Conservation (phyloP, 225 moss, liverwort and hornwort species). For the Pleurozium schreberi region DNA sequence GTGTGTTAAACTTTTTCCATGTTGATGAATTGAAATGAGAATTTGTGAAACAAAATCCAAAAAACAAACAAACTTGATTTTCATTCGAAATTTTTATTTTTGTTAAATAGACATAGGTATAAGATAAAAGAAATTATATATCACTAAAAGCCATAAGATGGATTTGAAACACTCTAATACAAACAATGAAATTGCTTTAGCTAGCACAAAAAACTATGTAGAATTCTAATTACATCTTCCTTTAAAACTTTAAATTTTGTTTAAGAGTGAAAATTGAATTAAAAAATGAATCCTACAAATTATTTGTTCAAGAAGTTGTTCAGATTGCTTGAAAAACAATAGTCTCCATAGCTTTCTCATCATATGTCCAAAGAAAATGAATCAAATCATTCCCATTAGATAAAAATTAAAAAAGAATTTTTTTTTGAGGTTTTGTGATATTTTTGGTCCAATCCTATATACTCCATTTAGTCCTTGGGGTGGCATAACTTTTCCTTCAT, state of each 20-base stretch:
- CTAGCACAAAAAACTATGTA: background rate
- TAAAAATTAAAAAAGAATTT: background rate
- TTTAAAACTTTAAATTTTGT: background rate
- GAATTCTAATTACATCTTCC: no score
- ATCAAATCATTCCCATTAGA: background rate
- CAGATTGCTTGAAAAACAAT: rapidly evolving
- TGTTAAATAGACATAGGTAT: background rate
- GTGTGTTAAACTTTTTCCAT: no score
- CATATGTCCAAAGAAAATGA: background rate
- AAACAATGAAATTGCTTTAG: background rate
- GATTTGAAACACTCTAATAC: background rate
- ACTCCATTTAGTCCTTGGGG: background rate
- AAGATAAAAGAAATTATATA: background rate
- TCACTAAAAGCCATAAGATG: background rate
- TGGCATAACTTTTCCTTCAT: background rate
- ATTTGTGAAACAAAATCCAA: no score
- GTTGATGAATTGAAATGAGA: no score
- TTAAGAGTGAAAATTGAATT: background rate
- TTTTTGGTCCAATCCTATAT: no score
- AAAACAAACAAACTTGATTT: background rate
- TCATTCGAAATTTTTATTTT: background rate
- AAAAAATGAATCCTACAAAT: background rate
- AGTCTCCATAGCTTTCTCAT: background rate
- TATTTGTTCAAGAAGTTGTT: background rate
- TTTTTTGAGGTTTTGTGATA: background rate